phyloP scores from a whole-genome alignment of 2,329 filamentous ascomycete genomes.

The Sporothrix variecibatus region DNA sequence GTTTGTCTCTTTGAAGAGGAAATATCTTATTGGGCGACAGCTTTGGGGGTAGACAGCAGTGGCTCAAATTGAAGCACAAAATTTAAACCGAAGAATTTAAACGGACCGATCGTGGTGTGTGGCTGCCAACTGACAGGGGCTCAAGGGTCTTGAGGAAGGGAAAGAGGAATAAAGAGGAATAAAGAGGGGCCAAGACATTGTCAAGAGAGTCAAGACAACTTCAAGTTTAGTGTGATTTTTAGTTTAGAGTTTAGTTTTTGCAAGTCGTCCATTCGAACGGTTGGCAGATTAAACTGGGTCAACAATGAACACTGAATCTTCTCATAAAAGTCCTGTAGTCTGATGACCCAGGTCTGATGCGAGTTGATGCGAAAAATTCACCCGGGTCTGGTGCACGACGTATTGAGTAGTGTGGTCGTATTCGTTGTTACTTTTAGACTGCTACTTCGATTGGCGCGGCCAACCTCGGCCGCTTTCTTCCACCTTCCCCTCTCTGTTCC shows the following conservation, averaged over 20 bases:
- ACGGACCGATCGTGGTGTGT: not conserved
- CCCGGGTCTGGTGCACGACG: no score
- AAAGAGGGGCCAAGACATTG: not conserved
- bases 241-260: not conserved
- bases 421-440: not conserved
- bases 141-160: no score
- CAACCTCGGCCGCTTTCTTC: not conserved
- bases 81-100: constrained; percentile 11
- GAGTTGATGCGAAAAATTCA: constrained; percentile 5
- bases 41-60: no score
- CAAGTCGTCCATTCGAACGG: no score
- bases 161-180: no score
- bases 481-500: no score
- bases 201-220: not conserved
- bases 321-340: no score
- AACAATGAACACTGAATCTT: no score
- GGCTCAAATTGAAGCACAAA: not conserved
- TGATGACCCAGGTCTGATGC: not conserved
- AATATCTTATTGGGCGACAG: no score
- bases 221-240: not conserved
- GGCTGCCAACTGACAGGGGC: not conserved
- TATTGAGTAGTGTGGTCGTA: no score
- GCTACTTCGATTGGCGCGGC: not conserved
- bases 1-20: no score
- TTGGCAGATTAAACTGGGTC: no score